Conservation (phyloP, 2,329 filamentous ascomycete genomes). For the Apiospora malaysiana region DNA sequence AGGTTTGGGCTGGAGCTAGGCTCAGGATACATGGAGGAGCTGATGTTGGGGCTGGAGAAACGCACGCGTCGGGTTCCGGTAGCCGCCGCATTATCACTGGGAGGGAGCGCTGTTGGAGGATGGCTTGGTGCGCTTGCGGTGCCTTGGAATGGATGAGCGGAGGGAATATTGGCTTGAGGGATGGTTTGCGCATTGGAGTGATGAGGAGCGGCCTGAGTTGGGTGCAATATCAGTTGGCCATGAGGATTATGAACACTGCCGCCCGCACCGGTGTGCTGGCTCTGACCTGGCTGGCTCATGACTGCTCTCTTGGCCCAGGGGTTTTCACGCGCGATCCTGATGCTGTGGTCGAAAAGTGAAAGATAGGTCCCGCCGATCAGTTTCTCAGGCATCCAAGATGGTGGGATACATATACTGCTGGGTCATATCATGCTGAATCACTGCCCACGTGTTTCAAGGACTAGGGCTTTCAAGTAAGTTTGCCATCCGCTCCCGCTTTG, state of each 20-base stretch:
- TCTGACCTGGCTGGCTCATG: neutral
- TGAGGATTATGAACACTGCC: neutral
- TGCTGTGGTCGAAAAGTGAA: neutral
- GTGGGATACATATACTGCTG: neutral
- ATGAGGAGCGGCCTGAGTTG: neutral
- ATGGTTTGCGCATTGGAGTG: neutral
- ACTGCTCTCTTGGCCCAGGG: too few relatives aligned
- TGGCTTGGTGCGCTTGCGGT: neutral
- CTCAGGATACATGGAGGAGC: neutral
- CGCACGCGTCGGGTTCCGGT: neutral
- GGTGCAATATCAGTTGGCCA: neutral
- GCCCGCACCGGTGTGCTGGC: neutral
- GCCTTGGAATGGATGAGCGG: neutral
- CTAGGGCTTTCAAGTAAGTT: neutral
- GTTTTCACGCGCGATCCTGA: neutral
- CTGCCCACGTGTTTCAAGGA: neutral
- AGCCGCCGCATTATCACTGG: neutral
- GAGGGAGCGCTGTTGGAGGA: neutral
- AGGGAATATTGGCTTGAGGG: neutral
- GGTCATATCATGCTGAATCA: neutral
- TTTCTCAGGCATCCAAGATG: too few relatives aligned
- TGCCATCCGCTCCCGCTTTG: neutral
- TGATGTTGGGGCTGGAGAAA: neutral
- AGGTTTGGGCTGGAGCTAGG: neutral
- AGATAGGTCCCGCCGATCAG: too few relatives aligned